Conservation (phyloP, 2,329 filamentous ascomycete species). For the Paecilomyces niveus region DNA sequence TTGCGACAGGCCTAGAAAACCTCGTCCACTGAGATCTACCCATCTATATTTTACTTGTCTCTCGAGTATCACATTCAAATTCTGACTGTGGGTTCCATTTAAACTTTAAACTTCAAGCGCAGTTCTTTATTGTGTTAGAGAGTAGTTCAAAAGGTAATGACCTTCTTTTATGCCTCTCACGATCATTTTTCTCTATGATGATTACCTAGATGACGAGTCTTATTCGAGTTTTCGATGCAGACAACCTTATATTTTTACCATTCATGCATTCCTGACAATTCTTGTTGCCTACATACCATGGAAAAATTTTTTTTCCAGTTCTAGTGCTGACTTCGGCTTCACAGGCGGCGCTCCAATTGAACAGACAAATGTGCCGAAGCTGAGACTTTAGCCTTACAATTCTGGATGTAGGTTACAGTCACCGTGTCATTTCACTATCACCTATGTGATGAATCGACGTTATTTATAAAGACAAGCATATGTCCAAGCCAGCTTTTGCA, state of each 20-base stretch:
- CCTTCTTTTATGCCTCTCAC: slow-evolving; percentile 7
- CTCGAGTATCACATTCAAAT: not conserved
- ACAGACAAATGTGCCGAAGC: not conserved
- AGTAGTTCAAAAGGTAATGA: slow-evolving; percentile 2
- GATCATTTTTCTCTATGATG: slow-evolving; percentile 34
- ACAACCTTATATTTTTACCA: slow-evolving; percentile 48
- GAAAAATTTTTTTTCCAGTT: not conserved
- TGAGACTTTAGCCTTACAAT: not conserved
- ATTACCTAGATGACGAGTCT: slow-evolving; percentile 59
- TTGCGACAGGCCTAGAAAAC: slow-evolving; percentile 99
- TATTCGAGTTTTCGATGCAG: slow-evolving; percentile 57
- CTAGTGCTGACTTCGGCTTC: slow-evolving; percentile 11
- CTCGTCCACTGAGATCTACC: slow-evolving; percentile 78
- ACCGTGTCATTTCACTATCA: slow-evolving; percentile 10
- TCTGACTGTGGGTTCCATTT: not conserved
- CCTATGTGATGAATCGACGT: slow-evolving; percentile 73
- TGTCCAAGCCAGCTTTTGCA: slow-evolving; percentile 64
- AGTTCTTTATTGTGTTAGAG: not conserved
- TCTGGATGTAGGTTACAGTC: slow-evolving; percentile 1
- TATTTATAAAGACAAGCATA: slow-evolving; percentile 87
- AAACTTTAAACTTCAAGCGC: not conserved
- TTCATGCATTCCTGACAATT: slow-evolving; percentile 52
- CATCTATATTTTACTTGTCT: slow-evolving; percentile 3
- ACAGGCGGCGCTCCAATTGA: not conserved
- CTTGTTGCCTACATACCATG: slow-evolving; percentile 7